A percentile compares a stretch with the other conserved stretches of the same genome.
Conservation (phyloP, 257 asterid genomes). For the Fraxinus cuspidata region DNA sequence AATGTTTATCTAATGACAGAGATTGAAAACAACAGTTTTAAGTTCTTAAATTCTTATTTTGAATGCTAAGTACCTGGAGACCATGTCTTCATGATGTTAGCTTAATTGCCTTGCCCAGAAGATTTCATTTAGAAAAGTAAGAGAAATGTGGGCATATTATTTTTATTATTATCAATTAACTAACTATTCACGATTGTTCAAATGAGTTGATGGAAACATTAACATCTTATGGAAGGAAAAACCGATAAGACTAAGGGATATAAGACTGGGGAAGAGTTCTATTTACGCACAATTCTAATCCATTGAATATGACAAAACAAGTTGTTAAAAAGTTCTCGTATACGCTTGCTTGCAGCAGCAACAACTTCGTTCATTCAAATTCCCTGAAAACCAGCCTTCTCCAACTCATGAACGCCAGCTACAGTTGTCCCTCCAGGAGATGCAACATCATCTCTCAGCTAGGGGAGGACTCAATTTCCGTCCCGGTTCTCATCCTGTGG, state of each 20-base stretch:
- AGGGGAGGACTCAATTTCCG: constrained; percentile 13
- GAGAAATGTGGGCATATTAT: constrained; percentile 2
- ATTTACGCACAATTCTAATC: not conserved
- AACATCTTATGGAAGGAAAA: no score
- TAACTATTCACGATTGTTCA: no score
- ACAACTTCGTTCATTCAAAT: constrained; percentile 54
- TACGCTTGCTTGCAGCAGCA: constrained; percentile 95
- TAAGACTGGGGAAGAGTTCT: not conserved
- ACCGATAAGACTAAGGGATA: not conserved
- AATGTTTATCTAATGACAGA: no score
- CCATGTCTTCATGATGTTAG: not conserved
- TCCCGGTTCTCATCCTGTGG: no score
- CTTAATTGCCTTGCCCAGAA: no score
- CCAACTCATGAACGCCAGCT: constrained; percentile 76
- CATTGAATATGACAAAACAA: constrained; percentile 17
- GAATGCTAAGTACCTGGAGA: not conserved
- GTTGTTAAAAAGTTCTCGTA: constrained; percentile 68
- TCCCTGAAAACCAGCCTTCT: constrained; percentile 57
- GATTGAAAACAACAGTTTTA: no score
- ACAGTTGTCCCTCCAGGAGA: constrained; percentile 94
- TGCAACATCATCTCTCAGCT: constrained; percentile 90
- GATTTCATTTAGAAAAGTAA: no score
- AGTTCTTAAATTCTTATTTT: no score
- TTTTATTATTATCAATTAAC: not conserved
- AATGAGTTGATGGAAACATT: no score